Conservation (phyloP, 805 yeast species). For the Saccharomyces paradoxus region DNA sequence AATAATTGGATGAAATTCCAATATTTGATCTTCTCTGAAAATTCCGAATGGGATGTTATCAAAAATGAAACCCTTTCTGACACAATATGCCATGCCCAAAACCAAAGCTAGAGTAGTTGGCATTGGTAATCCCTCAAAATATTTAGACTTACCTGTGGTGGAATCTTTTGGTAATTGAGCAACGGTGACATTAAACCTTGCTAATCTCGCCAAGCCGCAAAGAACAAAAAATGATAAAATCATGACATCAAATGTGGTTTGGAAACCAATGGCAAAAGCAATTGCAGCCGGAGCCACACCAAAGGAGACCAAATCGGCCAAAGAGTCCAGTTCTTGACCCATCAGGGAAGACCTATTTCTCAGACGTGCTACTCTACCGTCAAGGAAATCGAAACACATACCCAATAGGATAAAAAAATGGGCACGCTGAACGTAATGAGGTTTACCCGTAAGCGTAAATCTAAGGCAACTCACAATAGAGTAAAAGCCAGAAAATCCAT, state of each 20-base stretch:
- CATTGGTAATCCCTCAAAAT: constrained; percentile 94
- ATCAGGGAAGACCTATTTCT: constrained; percentile 84
- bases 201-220: constrained; percentile 89
- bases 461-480: constrained; percentile 80
- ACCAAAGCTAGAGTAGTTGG: constrained; percentile 81
- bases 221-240: constrained; percentile 76
- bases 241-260: constrained; percentile 71
- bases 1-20: constrained; percentile 70
- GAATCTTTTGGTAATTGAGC: constrained; percentile 83
- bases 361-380: constrained; percentile 93
- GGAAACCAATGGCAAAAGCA: constrained; percentile 87
- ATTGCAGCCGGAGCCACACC: constrained; percentile 93
- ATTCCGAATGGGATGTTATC: constrained; percentile 61
- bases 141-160: constrained; percentile 72
- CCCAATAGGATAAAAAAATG: constrained; percentile 86
- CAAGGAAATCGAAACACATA: constrained; percentile 90
- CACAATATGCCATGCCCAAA: constrained; percentile 58
- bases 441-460: constrained; percentile 60
- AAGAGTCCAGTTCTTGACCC: constrained; percentile 96
- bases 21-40: constrained; percentile 42
- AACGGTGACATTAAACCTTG: constrained; percentile 91
- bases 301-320: constrained; percentile 90
- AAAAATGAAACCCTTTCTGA: constrained; percentile 41
- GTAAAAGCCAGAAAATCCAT: constrained; percentile 90
- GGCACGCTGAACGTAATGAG: constrained; percentile 75